Percentiles rank a stretch among this genome's conserved stretches.
Conservation (phyloP, 768 basidiomycete genomes). For the Lentinula lateritia region DNA sequence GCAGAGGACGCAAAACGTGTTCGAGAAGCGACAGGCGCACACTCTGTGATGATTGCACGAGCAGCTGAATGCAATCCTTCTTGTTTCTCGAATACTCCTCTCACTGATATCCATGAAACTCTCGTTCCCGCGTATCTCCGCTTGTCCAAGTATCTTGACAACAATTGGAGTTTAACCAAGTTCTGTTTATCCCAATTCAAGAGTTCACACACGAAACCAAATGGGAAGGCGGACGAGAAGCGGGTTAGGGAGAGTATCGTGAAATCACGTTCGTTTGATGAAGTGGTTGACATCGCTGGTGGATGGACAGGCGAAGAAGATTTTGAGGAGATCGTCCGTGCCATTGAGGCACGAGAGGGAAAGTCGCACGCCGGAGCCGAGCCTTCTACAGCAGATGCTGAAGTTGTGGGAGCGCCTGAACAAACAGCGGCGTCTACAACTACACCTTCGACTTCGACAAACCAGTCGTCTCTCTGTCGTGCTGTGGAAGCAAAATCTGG, state of each 20-base stretch:
- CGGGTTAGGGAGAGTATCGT: constrained; percentile 47
- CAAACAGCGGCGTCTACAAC: not conserved
- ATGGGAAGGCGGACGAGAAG: constrained; percentile 51
- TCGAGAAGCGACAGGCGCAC: constrained; percentile 70
- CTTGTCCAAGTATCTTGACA: constrained; percentile 71
- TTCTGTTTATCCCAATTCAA: constrained; percentile 85
- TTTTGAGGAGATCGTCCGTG: constrained; percentile 45
- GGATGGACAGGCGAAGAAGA: constrained; percentile 59
- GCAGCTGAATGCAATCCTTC: constrained; percentile 92
- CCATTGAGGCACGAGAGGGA: constrained; percentile 39
- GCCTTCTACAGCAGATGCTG: constrained; percentile 19
- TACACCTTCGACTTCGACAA: not conserved
- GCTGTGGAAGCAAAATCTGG: not conserved
- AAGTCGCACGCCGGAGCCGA: constrained; percentile 28
- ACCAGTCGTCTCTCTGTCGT: not conserved
- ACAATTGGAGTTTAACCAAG: constrained; percentile 82
- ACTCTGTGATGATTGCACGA: constrained; percentile 95
- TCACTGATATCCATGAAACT: constrained; percentile 62
- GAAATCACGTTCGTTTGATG: constrained; percentile 58
- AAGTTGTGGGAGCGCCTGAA: constrained; percentile 6
- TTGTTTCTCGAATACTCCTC: constrained; percentile 69
- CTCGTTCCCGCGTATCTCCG: constrained; percentile 72
- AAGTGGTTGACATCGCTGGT: constrained; percentile 45
- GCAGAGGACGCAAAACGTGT: constrained; percentile 77
- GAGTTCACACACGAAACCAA: constrained; percentile 48